Evolutionary conservation across 2,329 filamentous ascomycete genomes (phyloP).

Genomic region (Taxawa tesnikishii): DNA sequence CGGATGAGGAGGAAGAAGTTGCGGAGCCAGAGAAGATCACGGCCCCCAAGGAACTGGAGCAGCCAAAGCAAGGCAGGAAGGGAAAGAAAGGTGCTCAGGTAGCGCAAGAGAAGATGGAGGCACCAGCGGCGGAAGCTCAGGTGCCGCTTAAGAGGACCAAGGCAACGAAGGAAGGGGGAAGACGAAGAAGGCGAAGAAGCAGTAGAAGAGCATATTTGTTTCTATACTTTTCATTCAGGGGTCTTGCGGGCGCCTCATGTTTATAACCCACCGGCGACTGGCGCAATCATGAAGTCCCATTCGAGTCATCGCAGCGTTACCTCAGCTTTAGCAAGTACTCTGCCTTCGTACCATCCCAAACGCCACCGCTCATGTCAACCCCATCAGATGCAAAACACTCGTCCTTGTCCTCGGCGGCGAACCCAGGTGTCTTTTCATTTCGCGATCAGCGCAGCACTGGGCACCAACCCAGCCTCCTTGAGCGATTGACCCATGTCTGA

Average conservation of each 20-base stretch:
- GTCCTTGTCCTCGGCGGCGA: no score
- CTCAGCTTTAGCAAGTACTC: no score
- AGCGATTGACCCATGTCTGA: constrained; percentile 78
- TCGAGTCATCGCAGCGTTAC: no score
- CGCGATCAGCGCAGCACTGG: constrained; percentile 80
- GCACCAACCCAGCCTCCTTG: constrained; percentile 82
- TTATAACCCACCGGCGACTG: no score
- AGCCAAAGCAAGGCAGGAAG: constrained; percentile 17
- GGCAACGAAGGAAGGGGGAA: constrained; percentile 20
- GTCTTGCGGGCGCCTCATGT: no score
- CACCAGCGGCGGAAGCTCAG: constrained; percentile 10
- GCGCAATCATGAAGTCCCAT: no score
- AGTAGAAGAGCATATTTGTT: constrained; percentile 14
- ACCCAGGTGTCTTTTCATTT: no score
- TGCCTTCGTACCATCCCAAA: no score
- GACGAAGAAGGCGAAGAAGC: constrained; percentile 18
- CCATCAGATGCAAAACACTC: no score
- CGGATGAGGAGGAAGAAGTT: constrained; percentile 13
- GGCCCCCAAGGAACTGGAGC: constrained; percentile 15
- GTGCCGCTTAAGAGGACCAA: constrained; percentile 20
- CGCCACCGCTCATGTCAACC: no score
- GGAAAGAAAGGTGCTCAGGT: constrained; percentile 12
- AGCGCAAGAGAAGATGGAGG: constrained; percentile 19
- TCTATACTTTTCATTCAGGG: no score
- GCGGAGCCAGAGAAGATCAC: constrained; percentile 14